Evolutionary conservation across 2,329 filamentous ascomycete genomes (phyloP).

Genomic region (Aspergillus pseudoterreus): DNA sequence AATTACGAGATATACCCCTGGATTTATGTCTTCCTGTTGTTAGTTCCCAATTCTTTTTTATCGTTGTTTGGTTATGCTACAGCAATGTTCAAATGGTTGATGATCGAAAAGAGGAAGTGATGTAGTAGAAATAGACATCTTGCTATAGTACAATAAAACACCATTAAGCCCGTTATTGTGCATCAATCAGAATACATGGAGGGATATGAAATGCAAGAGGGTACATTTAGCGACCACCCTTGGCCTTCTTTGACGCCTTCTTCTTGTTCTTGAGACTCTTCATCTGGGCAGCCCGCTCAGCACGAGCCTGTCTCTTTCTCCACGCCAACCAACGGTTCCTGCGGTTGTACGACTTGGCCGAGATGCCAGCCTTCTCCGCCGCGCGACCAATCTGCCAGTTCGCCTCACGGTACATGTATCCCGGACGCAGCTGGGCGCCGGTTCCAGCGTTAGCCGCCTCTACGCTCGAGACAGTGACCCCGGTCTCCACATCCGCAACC

Average conservation of each 20-base stretch:
- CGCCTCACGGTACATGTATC: slow-evolving; percentile 62
- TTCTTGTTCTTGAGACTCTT: slow-evolving; percentile 50
- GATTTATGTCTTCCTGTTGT: not conserved
- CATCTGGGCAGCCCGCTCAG: slow-evolving; percentile 51
- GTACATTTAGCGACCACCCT: slow-evolving; percentile 23
- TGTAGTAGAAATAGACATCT: slow-evolving; percentile 13
- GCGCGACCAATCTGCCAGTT: slow-evolving; percentile 67
- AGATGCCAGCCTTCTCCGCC: slow-evolving; percentile 57
- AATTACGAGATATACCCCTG: slow-evolving; percentile 5
- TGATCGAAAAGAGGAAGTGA: not conserved
- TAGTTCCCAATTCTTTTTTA: not conserved
- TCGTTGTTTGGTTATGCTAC: no score
- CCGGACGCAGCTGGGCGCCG: slow-evolving; percentile 45
- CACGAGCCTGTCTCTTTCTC: slow-evolving; percentile 55
- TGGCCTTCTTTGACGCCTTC: slow-evolving; percentile 37
- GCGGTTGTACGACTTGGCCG: slow-evolving; percentile 53
- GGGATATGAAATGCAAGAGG: slow-evolving; percentile 6
- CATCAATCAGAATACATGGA: slow-evolving; percentile 12
- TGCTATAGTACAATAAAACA: slow-evolving; percentile 35
- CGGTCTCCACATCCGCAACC: slow-evolving; percentile 21
- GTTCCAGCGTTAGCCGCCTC: slow-evolving; percentile 22
- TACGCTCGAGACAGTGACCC: slow-evolving; percentile 21
- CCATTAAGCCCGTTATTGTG: slow-evolving; percentile 12
- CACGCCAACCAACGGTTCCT: slow-evolving; percentile 63
- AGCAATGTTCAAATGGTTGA: no score